phyloP scores from a whole-genome alignment of 306 rosid genomes.

The Carpinus fangiana region DNA sequence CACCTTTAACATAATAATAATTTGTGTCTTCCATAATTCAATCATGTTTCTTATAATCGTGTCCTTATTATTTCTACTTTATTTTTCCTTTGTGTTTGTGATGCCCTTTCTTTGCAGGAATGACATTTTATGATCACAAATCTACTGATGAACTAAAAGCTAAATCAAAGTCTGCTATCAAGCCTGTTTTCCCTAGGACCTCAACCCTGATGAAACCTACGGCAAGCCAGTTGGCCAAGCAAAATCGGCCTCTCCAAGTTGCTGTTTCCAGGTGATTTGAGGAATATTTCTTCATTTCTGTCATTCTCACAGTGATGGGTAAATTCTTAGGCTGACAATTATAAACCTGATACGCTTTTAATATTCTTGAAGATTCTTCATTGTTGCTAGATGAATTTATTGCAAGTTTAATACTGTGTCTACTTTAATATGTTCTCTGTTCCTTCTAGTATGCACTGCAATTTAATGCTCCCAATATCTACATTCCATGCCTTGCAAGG shows the following conservation, averaged over 20 bases:
- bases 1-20: background rate
- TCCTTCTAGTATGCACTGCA: background rate
- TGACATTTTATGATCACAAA: conserved; percentile 46
- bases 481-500: conserved; percentile 7
- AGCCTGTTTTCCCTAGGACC: conserved; percentile 43
- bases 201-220: conserved; percentile 96
- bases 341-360: background rate
- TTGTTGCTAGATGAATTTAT: background rate
- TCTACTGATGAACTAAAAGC: conserved; percentile 31
- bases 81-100: background rate
- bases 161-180: conserved; percentile 41
- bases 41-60: background rate
- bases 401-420: background rate
- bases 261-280: conserved; percentile 61
- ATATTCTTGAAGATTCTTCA: background rate
- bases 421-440: background rate
- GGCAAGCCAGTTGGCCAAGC: conserved; percentile 93
- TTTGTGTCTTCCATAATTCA: background rate
- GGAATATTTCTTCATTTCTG: conserved; percentile 18
- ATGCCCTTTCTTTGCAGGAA: conserved; percentile 43
- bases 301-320: background rate
- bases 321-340: background rate
- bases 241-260: conserved; percentile 43
- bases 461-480: background rate
- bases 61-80: background rate